Evolutionary conservation across 2,329 filamentous ascomycete species (phyloP).

Genomic region (Erysiphe pulchra): DNA sequence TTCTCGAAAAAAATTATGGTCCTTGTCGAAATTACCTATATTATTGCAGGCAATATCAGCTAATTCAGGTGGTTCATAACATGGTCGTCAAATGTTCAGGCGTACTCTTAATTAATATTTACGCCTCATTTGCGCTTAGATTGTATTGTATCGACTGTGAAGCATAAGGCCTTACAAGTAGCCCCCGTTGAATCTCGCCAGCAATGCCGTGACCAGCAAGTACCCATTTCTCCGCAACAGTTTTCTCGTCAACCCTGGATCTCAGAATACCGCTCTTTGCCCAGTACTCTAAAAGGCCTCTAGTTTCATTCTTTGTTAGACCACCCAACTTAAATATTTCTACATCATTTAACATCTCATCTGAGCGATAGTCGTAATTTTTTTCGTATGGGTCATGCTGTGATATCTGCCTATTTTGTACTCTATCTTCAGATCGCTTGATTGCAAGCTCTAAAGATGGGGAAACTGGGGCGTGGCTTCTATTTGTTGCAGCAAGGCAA

Average conservation of each 20-base stretch:
- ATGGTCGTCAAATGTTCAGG: no score
- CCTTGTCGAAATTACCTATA: no score
- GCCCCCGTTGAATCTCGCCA: constrained; percentile 57
- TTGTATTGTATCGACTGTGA: no score
- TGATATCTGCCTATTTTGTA: neutral
- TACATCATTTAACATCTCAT: constrained; percentile 24
- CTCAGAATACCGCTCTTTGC: constrained; percentile 61
- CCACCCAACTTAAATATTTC: constrained; percentile 34
- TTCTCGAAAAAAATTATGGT: no score
- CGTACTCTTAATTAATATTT: no score
- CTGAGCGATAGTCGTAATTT: constrained; percentile 30
- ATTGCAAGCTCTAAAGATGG: constrained; percentile 45
- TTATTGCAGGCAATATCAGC: no score
- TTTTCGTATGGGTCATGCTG: constrained; percentile 24
- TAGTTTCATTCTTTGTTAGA: constrained; percentile 46
- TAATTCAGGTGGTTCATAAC: no score
- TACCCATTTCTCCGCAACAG: constrained; percentile 62
- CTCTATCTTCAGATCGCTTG: constrained; percentile 22
- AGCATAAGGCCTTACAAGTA: no score
- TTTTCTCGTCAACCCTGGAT: constrained; percentile 38
- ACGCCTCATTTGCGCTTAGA: no score
- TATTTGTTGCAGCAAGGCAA: constrained; percentile 47
- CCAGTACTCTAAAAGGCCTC: constrained; percentile 77
- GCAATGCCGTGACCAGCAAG: constrained; percentile 58
- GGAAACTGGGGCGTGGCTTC: constrained; percentile 39